These are phyloP conservation scores for Setomelanomma holmii DNA, from an alignment of 2,329 filamentous ascomycete species.

Conservation along the genomic window DNA sequence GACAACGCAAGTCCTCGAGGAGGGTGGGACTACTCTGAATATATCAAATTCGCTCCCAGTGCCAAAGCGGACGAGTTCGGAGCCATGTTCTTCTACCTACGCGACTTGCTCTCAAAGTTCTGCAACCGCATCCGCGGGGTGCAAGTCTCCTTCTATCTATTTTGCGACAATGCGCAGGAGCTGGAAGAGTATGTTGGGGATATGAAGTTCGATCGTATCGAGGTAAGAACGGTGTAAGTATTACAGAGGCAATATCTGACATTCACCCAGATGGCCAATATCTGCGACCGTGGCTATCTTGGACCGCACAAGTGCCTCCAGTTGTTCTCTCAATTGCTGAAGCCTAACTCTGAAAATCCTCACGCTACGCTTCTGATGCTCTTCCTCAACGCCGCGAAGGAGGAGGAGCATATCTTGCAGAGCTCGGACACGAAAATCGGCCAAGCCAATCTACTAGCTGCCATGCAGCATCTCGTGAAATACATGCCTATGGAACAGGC, in stretches of 20 bases:
- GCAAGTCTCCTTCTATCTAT: slow-evolving; percentile 37
- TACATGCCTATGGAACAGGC: slow-evolving; percentile 1
- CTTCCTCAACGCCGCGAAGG: slow-evolving; percentile 49
- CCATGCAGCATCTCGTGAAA: slow-evolving; percentile 1
- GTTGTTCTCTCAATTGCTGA: slow-evolving; percentile 44
- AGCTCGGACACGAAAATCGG: background rate
- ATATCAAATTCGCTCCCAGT: slow-evolving; percentile 20
- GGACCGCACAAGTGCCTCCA: slow-evolving; percentile 34
- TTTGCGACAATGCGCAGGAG: slow-evolving; percentile 28
- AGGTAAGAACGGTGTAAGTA: slow-evolving; percentile 34
- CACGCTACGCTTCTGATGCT: slow-evolving; percentile 53
- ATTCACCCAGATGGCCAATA: slow-evolving; percentile 47
- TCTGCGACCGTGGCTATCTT: slow-evolving; percentile 48
- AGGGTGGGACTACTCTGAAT: slow-evolving; percentile 47
- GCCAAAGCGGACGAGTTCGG: slow-evolving; percentile 51
- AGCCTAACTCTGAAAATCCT: slow-evolving; percentile 41
- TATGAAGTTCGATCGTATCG: slow-evolving; percentile 47
- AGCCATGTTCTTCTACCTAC: slow-evolving; percentile 47
- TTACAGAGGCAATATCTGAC: background rate
- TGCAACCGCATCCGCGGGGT: slow-evolving; percentile 26
- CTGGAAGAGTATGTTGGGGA: slow-evolving; percentile 24
- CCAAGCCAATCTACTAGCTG: background rate
- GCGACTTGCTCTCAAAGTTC: slow-evolving; percentile 39
- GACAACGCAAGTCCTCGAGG: slow-evolving; percentile 47
- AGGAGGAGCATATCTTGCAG: slow-evolving; percentile 14